Percentiles rank a stretch among this genome's conserved stretches.
phyloP scores from a whole-genome alignment of 2,329 filamentous ascomycete genomes.

The Xylariaceae sp. region DNA sequence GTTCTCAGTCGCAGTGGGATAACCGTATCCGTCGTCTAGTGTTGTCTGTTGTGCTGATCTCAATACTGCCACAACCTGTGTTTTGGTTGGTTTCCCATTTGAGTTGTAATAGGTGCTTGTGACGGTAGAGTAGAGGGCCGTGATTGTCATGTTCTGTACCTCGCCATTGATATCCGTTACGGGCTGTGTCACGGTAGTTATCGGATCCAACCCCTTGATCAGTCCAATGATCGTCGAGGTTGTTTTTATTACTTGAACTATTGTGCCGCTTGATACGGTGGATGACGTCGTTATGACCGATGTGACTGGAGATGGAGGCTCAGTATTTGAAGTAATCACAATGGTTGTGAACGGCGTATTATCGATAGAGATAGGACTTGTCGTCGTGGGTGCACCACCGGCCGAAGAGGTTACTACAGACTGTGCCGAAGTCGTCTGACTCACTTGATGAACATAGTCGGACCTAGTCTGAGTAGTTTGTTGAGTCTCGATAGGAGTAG shows the following conservation, averaged over 20 bases:
- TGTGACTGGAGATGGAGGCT: slow-evolving; percentile 11
- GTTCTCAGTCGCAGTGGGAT: slow-evolving; percentile 18
- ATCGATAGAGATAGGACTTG: background rate
- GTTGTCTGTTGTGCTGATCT: slow-evolving; percentile 12
- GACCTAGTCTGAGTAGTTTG: no score
- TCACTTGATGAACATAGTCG: no score
- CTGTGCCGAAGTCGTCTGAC: no score
- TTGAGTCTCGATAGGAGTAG: no score
- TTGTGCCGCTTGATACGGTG: slow-evolving; percentile 6
- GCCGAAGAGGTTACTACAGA: no score
- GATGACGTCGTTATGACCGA: slow-evolving; percentile 19
- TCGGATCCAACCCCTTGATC: slow-evolving; percentile 13
- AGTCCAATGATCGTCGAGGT: slow-evolving; percentile 11
- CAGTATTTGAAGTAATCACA: slow-evolving; percentile 3
- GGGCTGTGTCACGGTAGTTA: slow-evolving; percentile 8
- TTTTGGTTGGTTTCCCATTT: slow-evolving; percentile 17
- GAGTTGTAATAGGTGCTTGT: slow-evolving; percentile 10
- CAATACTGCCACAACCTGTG: slow-evolving; percentile 4
- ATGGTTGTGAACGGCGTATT: slow-evolving; percentile 5
- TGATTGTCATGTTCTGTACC: slow-evolving; percentile 13
- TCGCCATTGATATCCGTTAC: slow-evolving; percentile 15
- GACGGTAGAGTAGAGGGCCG: slow-evolving; percentile 3
- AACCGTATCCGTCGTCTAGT: slow-evolving; percentile 20
- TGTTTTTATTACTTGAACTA: slow-evolving; percentile 15
- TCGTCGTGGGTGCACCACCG: no score